Evolutionary conservation across 148 eudicot genomes (phyloP).

Genomic region (Persicaria tinctoria): DNA sequence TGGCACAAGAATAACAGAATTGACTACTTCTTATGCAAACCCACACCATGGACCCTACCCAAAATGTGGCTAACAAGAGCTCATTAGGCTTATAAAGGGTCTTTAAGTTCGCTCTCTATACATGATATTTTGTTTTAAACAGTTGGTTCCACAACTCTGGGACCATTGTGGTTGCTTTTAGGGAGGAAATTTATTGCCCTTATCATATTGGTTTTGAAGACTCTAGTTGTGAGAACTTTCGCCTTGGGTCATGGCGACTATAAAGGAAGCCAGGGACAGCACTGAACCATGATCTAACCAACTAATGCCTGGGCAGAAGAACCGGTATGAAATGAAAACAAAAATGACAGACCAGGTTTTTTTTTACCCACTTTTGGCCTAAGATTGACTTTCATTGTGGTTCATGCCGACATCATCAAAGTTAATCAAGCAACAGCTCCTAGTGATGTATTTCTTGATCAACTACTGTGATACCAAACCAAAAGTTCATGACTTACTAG

Average conservation of each 20-base stretch:
- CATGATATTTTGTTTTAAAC: conserved; percentile 5
- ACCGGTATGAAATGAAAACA: not conserved
- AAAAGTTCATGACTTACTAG: not conserved
- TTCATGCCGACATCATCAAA: too few relatives aligned
- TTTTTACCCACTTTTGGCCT: too few relatives aligned
- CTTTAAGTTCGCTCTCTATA: not conserved
- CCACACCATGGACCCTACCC: conserved; percentile 3
- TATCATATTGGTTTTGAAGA: not conserved
- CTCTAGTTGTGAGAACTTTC: not conserved
- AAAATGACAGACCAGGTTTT: too few relatives aligned
- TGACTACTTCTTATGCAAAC: conserved; percentile 3
- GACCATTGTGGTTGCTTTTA: conserved; percentile 4
- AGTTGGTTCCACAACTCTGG: conserved; percentile 1
- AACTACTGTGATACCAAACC: not conserved
- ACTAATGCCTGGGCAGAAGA: not conserved
- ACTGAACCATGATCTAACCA: not conserved
- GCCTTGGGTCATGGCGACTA: not conserved
- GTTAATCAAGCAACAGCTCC: too few relatives aligned
- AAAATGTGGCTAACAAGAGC: conserved; percentile 3
- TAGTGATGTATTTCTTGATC: not conserved
- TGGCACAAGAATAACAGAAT: not conserved
- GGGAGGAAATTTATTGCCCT: not conserved
- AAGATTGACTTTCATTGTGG: too few relatives aligned
- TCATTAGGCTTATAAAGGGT: not conserved
- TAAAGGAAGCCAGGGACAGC: not conserved